phyloP scores from a whole-genome alignment of 2,329 filamentous ascomycete species.

The Neophaeococcomyces mojaviensis region DNA sequence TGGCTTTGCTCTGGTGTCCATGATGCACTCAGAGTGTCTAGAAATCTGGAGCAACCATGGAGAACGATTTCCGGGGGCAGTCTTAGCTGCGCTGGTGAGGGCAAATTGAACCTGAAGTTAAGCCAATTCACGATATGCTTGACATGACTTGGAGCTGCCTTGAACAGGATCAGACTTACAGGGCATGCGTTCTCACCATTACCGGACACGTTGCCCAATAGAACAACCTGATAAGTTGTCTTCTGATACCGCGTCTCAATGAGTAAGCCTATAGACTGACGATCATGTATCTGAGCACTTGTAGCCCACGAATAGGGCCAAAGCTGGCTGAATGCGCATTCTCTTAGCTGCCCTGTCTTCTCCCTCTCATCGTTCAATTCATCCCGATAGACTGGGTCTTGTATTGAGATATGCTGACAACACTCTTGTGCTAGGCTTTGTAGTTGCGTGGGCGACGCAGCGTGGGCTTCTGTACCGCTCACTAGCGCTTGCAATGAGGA shows the following conservation, averaged over 20 bases:
- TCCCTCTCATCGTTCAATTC: slow-evolving; percentile 3
- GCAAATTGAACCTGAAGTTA: slow-evolving; percentile 1
- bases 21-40: background rate
- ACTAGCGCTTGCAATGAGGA: background rate
- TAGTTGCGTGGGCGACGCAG: background rate
- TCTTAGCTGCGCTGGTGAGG: background rate
- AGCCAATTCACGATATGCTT: slow-evolving; percentile 4
- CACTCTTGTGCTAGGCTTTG: slow-evolving; percentile 1
- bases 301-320: background rate
- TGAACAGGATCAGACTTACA: background rate
- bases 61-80: background rate
- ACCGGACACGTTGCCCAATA: background rate
- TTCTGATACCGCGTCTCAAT: slow-evolving; percentile 5
- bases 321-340: background rate
- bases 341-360: slow-evolving; percentile 4
- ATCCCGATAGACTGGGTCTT: background rate
- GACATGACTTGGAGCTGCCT: background rate
- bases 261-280: background rate
- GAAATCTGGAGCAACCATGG: slow-evolving; percentile 2
- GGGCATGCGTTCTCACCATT: background rate
- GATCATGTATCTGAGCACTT: background rate
- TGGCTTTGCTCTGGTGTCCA: background rate
- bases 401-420: background rate
- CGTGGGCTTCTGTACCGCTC: background rate
- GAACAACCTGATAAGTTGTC: background rate